Evolutionary conservation across 2,329 filamentous ascomycete species (phyloP).

Genomic region (Ciborinia camelliae): DNA sequence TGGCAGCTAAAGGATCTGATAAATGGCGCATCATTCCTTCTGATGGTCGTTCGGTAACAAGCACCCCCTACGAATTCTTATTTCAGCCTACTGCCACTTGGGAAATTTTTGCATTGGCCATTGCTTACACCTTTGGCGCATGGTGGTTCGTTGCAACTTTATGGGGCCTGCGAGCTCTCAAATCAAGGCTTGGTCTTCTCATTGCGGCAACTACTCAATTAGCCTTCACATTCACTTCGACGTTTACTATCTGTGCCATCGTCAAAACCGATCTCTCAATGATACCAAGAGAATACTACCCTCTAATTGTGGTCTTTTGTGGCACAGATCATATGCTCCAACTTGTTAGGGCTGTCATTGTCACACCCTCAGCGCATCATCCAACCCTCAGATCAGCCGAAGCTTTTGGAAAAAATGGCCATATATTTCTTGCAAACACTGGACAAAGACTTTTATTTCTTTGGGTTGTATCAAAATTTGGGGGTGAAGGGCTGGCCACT

Average conservation of each 20-base stretch:
- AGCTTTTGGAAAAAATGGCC: conserved; percentile 70
- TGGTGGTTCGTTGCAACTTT: conserved; percentile 65
- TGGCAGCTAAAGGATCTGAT: conserved; percentile 48
- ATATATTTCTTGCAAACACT: conserved; percentile 64
- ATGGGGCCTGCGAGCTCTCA: conserved; percentile 68
- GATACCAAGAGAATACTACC: conserved; percentile 71
- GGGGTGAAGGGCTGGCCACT: conserved; percentile 59
- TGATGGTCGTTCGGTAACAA: conserved; percentile 51
- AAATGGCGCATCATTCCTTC: conserved; percentile 65
- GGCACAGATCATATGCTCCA: conserved; percentile 77
- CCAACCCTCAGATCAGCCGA: conserved; percentile 68
- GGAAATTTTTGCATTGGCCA: conserved; percentile 60
- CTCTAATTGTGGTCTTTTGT: conserved; percentile 69
- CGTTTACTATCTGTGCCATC: conserved; percentile 74
- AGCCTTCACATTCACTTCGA: conserved; percentile 69
- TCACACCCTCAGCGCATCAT: conserved; percentile 65
- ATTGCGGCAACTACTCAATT: conserved; percentile 69
- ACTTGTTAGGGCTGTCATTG: conserved; percentile 72
- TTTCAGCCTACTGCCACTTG: conserved; percentile 68
- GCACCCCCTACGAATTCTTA: conserved; percentile 72
- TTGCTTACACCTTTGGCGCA: conserved; percentile 62
- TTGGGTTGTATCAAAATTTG: conserved; percentile 54
- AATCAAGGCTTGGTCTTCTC: conserved; percentile 70
- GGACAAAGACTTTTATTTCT: conserved; percentile 67
- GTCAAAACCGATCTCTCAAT: conserved; percentile 71